Base-by-base conservation (phyloP, 164 flowering plant species). In the Stephania japonica region DNA sequence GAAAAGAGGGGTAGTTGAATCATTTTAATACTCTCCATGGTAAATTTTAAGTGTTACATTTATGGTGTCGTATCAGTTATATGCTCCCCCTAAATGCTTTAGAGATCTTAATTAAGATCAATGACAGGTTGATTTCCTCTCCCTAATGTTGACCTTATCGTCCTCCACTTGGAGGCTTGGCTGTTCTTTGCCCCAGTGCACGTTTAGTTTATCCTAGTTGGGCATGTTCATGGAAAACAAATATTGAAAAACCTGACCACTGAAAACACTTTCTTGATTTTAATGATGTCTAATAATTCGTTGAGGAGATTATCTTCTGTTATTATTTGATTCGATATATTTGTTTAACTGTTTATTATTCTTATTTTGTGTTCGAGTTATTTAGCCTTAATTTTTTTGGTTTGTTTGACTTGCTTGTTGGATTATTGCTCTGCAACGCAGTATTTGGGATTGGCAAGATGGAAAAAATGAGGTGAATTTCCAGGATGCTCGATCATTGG, bases 391-490 rank as follows among this genome's bases (percentile, higher is more conserved):
- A 32, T 47, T 65, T 65, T 24, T 6, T 0, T 24, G 14, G 26
- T 24, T 44, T 68, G 26, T 68, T 44, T 68, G 53, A 61, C 64
- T 9, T 61, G 64, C 24, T 76, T 74, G 50, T 70, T 68, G 61
- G 18, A 44, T 47, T 27, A 41, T 72, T 68, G 41, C 41, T 80
- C 26, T 66, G 19, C 21, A 25, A 70, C 75, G 66, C 83, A 96
- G 98, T 77, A 70, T 93, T 49, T 96, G 97, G 98, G 91, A 91
- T 79, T 91, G 91, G 94, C 82, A 80, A 75, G 87, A 86, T 68
- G 84, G 81, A 65, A 79, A 67, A 42, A 76, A 75, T 74, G 89
- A 83, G 78, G 89, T 80, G 47, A 87, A 81, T 75, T 89, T 96
- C 38, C 78, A 83, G 75, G 88, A 91, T 72, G 94, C 98, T 76